Base-by-base conservation (phyloP, 805 yeast species). In the Sporopachydermia lactativora region DNA sequence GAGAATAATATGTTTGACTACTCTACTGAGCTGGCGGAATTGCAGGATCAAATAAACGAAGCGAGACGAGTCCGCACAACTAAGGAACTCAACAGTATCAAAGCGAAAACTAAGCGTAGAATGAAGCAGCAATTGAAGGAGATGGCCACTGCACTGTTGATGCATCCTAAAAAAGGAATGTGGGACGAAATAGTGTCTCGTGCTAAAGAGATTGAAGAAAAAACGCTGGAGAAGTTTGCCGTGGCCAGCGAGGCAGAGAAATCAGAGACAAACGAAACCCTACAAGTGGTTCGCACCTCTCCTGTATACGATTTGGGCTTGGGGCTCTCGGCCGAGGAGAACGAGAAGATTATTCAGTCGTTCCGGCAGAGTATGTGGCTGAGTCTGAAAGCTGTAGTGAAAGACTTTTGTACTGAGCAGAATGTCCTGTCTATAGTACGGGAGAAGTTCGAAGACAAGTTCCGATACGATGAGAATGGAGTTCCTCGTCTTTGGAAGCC, bases 401-500 rank as follows among this genome's bases (percentile, higher is more conserved):
- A 70, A 48, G 81, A 79, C 42, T 68, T 71, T 47, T 58, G 82
- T 39, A 69, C 74, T 18, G 80, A 74, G 44, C 95, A 82, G 41
- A 73, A 70, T 15, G 71, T 82, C 4, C 64, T 79, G 2, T 63
- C 67, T 41, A 67, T 84, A 17, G 59, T 89, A 53, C 76, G 83
- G 53, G 94, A 83, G 44, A 64, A 73, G 43, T 89, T 92, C 61
- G 96, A 89, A 50, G 83, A 77, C 43, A 64, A 60, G 36, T 89
- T 92, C 63, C 69, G 89, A 49, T 92, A 81, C 55, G 96, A 86
- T 55, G 77, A 71, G 28, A 70, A 77, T 45, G 94, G 88, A 2
- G 59, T 84, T 18, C 98, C 98, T 11, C 70, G 75, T 34, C 65
- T 88, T 19, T 89, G 94, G 82, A 75, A 73, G 47, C 77, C 75